Percentiles rank a stretch among this genome's conserved stretches.
phyloP scores from a whole-genome alignment of 352 stramenopile species.

The Proteromonas lacertae region DNA sequence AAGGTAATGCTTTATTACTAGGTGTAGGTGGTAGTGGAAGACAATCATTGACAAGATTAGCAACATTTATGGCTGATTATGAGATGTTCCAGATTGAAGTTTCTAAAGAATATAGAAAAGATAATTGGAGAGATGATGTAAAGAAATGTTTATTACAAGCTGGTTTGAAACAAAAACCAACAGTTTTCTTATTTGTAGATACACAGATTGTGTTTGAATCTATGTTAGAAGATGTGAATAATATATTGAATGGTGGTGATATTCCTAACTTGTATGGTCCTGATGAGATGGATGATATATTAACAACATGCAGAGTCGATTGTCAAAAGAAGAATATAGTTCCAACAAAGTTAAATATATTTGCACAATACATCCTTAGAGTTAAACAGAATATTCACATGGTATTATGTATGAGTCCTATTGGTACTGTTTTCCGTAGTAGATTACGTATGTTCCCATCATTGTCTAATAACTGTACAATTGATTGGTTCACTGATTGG shows the following conservation, averaged over 20 bases:
- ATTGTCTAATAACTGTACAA: conserved; percentile 40
- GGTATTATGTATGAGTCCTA: conserved; percentile 52
- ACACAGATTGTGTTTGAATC: conserved; percentile 66
- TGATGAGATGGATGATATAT: conserved; percentile 62
- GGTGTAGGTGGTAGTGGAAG: conserved; percentile 52
- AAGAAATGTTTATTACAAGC: conserved; percentile 48
- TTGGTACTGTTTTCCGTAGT: conserved; percentile 52
- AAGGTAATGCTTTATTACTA: conserved; percentile 44
- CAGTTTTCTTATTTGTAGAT: conserved; percentile 69
- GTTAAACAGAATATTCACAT: conserved; percentile 57
- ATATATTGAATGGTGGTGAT: conserved; percentile 64
- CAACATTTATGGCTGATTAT: conserved; percentile 62
- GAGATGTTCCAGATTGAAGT: conserved; percentile 64
- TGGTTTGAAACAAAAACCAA: conserved; percentile 51
- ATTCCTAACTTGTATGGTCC: conserved; percentile 58
- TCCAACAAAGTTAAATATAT: conserved; percentile 67
- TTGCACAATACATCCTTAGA: conserved; percentile 53
- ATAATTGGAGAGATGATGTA: conserved; percentile 61
- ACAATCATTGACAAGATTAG: conserved; percentile 46
- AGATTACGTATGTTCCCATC: conserved; percentile 71
- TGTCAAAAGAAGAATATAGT: conserved; percentile 49
- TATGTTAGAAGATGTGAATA: conserved; percentile 80
- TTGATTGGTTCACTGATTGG: conserved; percentile 72
- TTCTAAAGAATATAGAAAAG: conserved; percentile 53
- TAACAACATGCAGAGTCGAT: conserved; percentile 37